A percentile compares a stretch with the other conserved stretches of the same genome.
These are phyloP conservation scores for Hypericum androsaemum DNA, from an alignment of 345 rosid species.

Conservation along the genomic window DNA sequence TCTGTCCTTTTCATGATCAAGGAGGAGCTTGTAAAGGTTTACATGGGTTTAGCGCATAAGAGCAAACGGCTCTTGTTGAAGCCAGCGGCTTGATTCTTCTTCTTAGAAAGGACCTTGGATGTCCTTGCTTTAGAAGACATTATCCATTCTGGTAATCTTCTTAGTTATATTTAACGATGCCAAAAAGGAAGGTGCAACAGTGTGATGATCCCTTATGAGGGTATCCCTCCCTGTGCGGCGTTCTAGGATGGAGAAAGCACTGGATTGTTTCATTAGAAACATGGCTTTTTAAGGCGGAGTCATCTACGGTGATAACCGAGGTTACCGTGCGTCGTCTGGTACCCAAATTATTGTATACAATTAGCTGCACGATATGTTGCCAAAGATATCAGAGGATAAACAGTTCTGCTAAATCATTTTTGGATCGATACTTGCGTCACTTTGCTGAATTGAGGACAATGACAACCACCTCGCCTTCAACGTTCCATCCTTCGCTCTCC, in stretches of 20 bases:
- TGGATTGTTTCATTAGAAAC: too few relatives aligned
- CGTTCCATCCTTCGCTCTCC: too few relatives aligned
- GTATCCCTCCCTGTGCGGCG: too few relatives aligned
- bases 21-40: constrained; percentile 58
- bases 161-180: too few relatives aligned
- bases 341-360: background rate
- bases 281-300: too few relatives aligned
- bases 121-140: too few relatives aligned
- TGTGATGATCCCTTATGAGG: too few relatives aligned
- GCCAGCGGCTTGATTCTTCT: constrained; percentile 13
- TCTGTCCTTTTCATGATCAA: constrained; percentile 66
- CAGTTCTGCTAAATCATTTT: constrained; percentile 30
- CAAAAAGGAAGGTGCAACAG: too few relatives aligned
- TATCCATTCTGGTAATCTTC: background rate
- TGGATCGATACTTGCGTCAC: constrained; percentile 23
- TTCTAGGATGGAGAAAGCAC: too few relatives aligned
- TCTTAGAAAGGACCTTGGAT: background rate
- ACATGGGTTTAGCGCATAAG: constrained; percentile 29
- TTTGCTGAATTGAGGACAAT: constrained; percentile 24
- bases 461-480: constrained; percentile 19
- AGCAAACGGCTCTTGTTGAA: constrained; percentile 23
- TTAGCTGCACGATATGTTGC: background rate
- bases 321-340: too few relatives aligned
- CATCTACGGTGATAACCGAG: too few relatives aligned
- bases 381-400: constrained; percentile 8